These are phyloP conservation scores for Parvularia atlantis DNA, from an alignment of 78 protist species.

Conservation along the genomic window DNA sequence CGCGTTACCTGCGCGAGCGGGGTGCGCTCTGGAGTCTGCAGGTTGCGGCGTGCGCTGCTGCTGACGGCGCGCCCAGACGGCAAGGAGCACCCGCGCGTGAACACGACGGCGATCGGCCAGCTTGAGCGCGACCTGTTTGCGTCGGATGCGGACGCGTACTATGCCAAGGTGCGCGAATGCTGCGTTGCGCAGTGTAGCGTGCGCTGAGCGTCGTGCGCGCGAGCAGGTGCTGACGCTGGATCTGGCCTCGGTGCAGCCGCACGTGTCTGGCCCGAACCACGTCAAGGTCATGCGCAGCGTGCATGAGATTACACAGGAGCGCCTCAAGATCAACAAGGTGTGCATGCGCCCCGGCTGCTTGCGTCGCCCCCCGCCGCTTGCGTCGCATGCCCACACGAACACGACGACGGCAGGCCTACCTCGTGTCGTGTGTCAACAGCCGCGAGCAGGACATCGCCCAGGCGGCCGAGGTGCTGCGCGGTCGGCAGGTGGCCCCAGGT, in stretches of 20 bases:
- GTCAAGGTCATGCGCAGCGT: conserved; percentile 30
- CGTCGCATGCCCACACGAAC: background rate
- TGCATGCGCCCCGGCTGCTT: background rate
- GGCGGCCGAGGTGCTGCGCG: conserved; percentile 37
- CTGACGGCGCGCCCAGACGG: background rate
- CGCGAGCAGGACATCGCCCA: conserved; percentile 28
- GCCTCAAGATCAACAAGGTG: conserved; percentile 29
- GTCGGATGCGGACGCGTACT: conserved; percentile 17
- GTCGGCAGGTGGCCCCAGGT: conserved; percentile 16
- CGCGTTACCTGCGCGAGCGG: background rate
- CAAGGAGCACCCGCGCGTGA: conserved; percentile 1
- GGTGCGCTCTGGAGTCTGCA: background rate
- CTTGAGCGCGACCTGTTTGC: background rate
- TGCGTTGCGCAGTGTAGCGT: too few relatives aligned
- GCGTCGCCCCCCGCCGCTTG: background rate
- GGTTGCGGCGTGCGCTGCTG: background rate
- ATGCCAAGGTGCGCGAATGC: background rate
- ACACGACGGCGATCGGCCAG: background rate
- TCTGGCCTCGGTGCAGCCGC: conserved; percentile 28
- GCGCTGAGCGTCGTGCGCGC: background rate
- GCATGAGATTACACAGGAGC: background rate
- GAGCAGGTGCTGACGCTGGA: conserved; percentile 1
- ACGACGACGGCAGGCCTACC: conserved; percentile 27
- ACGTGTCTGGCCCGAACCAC: conserved; percentile 56
- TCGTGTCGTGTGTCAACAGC: conserved; percentile 55